These are phyloP conservation scores for Epichloe hybrida DNA, from an alignment of 2,329 filamentous ascomycete genomes.

Conservation along the genomic window DNA sequence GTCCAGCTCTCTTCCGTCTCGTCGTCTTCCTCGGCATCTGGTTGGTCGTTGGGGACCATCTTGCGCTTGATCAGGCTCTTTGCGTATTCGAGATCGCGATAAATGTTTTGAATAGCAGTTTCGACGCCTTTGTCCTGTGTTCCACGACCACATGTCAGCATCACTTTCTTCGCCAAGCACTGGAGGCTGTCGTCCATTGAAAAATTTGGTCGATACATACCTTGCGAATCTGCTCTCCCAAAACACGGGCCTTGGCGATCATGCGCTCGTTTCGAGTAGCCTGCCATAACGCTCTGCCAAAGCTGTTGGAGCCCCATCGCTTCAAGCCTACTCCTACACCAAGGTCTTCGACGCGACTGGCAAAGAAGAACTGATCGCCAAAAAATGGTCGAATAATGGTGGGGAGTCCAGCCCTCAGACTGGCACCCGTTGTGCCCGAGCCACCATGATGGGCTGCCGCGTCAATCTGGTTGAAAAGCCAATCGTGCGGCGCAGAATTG, in stretches of 20 bases:
- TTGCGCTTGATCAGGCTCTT: constrained; percentile 64
- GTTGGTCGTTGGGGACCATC: constrained; percentile 33
- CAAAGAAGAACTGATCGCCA: constrained; percentile 96
- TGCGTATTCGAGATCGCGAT: constrained; percentile 89
- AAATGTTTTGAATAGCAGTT: constrained; percentile 80
- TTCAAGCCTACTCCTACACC: constrained; percentile 83
- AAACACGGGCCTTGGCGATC: constrained; percentile 67
- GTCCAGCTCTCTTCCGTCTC: constrained; percentile 79
- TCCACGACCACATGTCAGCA: constrained; percentile 1
- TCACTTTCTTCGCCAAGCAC: neutral
- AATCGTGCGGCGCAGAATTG: constrained; percentile 85
- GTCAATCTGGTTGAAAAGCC: constrained; percentile 89
- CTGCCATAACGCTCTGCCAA: constrained; percentile 81
- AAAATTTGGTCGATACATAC: constrained; percentile 36
- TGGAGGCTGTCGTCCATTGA: neutral
- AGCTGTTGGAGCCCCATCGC: constrained; percentile 75
- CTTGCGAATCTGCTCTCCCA: constrained; percentile 79
- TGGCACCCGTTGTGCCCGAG: constrained; percentile 87
- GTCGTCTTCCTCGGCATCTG: constrained; percentile 33
- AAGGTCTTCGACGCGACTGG: constrained; percentile 75
- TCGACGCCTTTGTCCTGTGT: constrained; percentile 76
- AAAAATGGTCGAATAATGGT: constrained; percentile 93
- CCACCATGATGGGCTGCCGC: constrained; percentile 91
- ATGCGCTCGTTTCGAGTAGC: constrained; percentile 82
- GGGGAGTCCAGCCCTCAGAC: constrained; percentile 76